Evolutionary conservation across 345 rosid species (phyloP).

Genomic region (Citrus inodora): DNA sequence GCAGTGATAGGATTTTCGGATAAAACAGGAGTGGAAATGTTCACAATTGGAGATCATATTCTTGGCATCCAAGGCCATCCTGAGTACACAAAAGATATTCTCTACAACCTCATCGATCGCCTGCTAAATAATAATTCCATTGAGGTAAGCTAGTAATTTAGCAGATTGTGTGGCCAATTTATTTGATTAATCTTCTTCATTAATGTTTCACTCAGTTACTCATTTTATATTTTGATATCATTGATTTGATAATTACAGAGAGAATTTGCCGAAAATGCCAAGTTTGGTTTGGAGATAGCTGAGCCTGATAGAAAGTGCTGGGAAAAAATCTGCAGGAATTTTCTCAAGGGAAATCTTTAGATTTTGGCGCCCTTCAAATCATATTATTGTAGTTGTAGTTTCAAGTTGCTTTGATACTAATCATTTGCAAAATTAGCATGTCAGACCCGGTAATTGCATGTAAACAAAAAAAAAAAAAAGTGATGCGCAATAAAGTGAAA

Average conservation of each 20-base stretch:
- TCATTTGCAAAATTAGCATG: no score
- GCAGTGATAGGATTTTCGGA: slow-evolving; percentile 72
- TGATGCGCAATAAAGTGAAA: neutral
- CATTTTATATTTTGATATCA: neutral
- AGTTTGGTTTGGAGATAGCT: slow-evolving; percentile 37
- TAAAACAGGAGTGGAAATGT: slow-evolving; percentile 81
- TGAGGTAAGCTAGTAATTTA: slow-evolving; percentile 27
- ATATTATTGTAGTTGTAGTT: neutral
- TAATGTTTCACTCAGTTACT: neutral
- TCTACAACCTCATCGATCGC: slow-evolving; percentile 68
- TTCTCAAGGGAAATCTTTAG: slow-evolving; percentile 36
- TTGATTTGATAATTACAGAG: slow-evolving; percentile 24
- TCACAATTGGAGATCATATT: slow-evolving; percentile 48
- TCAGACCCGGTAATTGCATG: no score
- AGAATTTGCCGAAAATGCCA: slow-evolving; percentile 45
- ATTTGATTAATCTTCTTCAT: neutral
- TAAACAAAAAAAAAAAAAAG: no score
- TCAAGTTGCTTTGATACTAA: neutral
- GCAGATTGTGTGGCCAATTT: no score
- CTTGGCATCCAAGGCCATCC: slow-evolving; percentile 95
- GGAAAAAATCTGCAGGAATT: slow-evolving; percentile 61
- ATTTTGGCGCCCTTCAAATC: neutral
- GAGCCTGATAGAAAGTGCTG: slow-evolving; percentile 55
- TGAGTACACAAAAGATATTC: slow-evolving; percentile 82
- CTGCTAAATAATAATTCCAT: slow-evolving; percentile 51